Base-by-base conservation (phyloP, 257 asterid species). In the Petunia secreta region DNA sequence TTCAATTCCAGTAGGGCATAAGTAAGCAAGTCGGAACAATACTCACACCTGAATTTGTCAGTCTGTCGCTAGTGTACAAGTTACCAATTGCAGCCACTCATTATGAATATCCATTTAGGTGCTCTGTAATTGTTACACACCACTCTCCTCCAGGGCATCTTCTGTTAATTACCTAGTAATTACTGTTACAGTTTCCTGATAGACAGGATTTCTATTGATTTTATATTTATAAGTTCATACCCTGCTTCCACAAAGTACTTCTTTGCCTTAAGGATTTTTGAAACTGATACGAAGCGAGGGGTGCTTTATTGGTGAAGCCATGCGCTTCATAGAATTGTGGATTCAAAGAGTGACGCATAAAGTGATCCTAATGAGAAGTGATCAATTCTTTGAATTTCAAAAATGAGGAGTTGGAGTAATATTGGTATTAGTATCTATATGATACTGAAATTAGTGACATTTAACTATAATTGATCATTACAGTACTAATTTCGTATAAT, bases 111-210 rank as follows among this genome's bases (percentile, higher is more conserved):
- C 7, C 54, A 41, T 66, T 41, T 66, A 15, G 55, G 55, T 67
- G 54, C 38, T 44, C 52, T 55, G n/a, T 67, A 43, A 55, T 1
- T 67, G 16, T 67, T 67, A n/a, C 75, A 66, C 40, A 66, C 3
- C 43, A n/a, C 16, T 67, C 55, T 43, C 55, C 75, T 67, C 55
- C 75, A 43, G 8, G 38, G 39, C 43, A 66, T 38, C n/a, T 41
- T 15, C 75, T 66, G 55, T 37, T 41, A 67, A 55, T 43, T 39
- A 67, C 75, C 55, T 16, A n/a, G 55, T 67, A 67, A 38, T 66
- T 8, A 41, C n/a, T 43, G 2, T 41, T n/a, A 43, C 75, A 43
- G 15, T 39, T 8, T 43, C 43, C 43, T 43, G 8, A 67, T 67
- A 67, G 39, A n/a, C n/a, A n/a, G 39, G 15, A 43, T 15, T 55